A percentile compares a stretch with the other conserved stretches of the same genome.
Evolutionary conservation across 192 early-diverging fungal species (phyloP).

Genomic region (Anaeromyces robustus): DNA sequence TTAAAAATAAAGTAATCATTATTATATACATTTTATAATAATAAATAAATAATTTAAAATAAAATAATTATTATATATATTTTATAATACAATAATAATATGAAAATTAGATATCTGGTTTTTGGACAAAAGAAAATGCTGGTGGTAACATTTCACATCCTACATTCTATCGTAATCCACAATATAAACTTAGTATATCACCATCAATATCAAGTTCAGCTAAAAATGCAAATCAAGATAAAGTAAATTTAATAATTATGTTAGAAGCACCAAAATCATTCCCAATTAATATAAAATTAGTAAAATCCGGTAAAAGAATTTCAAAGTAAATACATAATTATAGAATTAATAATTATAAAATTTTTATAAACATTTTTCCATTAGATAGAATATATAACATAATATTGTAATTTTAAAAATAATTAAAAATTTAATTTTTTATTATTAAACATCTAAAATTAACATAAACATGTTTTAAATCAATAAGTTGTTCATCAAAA

Average conservation of each 20-base stretch:
- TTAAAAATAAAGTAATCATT: too few relatives aligned
- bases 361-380: too few relatives aligned
- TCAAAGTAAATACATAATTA: slow-evolving; percentile 24
- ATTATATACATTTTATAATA: too few relatives aligned
- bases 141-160: slow-evolving; percentile 59
- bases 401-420: too few relatives aligned
- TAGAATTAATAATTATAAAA: slow-evolving; percentile 11
- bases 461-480: too few relatives aligned
- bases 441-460: too few relatives aligned
- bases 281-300: slow-evolving; percentile 49
- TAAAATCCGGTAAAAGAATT: slow-evolving; percentile 56
- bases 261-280: slow-evolving; percentile 48
- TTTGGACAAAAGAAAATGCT: slow-evolving; percentile 59
- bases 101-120: slow-evolving; percentile 25
- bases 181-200: slow-evolving; percentile 45
- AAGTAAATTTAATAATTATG: slow-evolving; percentile 25
- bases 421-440: too few relatives aligned
- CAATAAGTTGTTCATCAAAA: slow-evolving; percentile 14
- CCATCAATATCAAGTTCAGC: not conserved
- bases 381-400: too few relatives aligned
- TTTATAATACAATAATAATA: slow-evolving; percentile 4
- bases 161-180: slow-evolving; percentile 62
- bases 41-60: too few relatives aligned
- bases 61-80: too few relatives aligned
- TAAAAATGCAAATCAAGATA: not conserved